phyloP scores from a whole-genome alignment of 2,329 filamentous ascomycete species.

The Mollisiaceae sp. region DNA sequence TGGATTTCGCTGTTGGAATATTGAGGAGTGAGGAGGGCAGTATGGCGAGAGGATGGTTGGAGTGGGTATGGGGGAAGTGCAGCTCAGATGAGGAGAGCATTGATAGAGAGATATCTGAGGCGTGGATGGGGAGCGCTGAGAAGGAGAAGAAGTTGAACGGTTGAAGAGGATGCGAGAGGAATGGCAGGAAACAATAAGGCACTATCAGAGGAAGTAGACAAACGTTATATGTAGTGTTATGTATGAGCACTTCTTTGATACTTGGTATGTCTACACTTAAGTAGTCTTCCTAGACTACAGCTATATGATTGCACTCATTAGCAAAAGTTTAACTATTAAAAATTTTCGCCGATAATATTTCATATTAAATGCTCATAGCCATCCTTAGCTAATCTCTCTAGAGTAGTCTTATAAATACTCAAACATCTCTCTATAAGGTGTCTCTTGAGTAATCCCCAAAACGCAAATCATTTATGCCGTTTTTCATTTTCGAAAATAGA shows the following conservation, averaged over 20 bases:
- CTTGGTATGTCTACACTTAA: too few species aligned
- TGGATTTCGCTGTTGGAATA: slow-evolving; percentile 23
- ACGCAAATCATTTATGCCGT: too few species aligned
- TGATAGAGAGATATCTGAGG: slow-evolving; percentile 18
- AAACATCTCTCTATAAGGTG: background rate
- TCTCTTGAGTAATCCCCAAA: background rate
- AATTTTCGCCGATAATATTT: background rate
- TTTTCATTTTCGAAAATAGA: background rate
- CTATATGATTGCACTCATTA: too few species aligned
- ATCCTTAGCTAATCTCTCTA: background rate
- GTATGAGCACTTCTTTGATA: too few species aligned
- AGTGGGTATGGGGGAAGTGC: slow-evolving; percentile 21
- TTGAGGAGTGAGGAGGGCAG: slow-evolving; percentile 24
- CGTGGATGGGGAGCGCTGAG: slow-evolving; percentile 13
- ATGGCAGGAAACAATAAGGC: background rate
- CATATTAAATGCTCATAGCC: too few species aligned
- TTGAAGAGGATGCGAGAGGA: background rate
- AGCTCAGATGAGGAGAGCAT: slow-evolving; percentile 21
- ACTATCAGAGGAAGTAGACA: too few species aligned
- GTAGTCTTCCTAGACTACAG: too few species aligned
- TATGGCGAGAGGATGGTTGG: slow-evolving; percentile 21
- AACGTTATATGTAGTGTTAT: too few species aligned
- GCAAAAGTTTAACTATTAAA: background rate
- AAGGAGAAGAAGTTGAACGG: background rate
- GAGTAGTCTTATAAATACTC: background rate